Conservation (phyloP, 2,329 filamentous ascomycete species). For the Neonectria coccinea region DNA sequence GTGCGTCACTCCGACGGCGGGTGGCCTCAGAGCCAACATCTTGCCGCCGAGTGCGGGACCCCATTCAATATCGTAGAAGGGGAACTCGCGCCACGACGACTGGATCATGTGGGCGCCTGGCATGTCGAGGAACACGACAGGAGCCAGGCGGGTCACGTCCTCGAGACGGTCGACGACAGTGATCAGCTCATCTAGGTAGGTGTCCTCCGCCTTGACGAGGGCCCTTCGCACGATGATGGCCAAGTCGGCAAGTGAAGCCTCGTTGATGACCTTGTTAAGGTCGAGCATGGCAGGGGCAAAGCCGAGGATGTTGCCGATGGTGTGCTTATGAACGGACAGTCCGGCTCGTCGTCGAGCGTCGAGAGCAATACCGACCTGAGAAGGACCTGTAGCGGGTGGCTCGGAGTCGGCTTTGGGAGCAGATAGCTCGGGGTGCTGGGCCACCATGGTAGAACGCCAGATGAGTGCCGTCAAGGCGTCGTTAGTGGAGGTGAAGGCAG, state of each 20-base stretch:
- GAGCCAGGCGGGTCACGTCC: slow-evolving; percentile 22
- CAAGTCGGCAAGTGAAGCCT: slow-evolving; percentile 27
- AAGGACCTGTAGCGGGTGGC: slow-evolving; percentile 13
- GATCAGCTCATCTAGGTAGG: slow-evolving; percentile 22
- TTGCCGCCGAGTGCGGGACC: slow-evolving; percentile 22
- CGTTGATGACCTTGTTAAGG: slow-evolving; percentile 21
- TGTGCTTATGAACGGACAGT: slow-evolving; percentile 24
- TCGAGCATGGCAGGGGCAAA: slow-evolving; percentile 28
- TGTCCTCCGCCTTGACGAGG: slow-evolving; percentile 17
- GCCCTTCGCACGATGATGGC: slow-evolving; percentile 23
- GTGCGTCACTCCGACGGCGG: slow-evolving; percentile 26
- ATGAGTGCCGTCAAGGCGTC: slow-evolving; percentile 29
- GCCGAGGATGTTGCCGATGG: slow-evolving; percentile 29
- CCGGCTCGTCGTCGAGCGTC: slow-evolving; percentile 27
- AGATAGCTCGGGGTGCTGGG: slow-evolving; percentile 20
- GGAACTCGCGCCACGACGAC: slow-evolving; percentile 27
- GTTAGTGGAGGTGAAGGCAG: slow-evolving; percentile 26
- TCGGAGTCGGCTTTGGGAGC: neutral
- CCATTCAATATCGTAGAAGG: slow-evolving; percentile 29
- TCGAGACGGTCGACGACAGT: slow-evolving; percentile 22
- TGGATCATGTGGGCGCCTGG: slow-evolving; percentile 28
- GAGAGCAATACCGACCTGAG: slow-evolving; percentile 24
- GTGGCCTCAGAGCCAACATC: slow-evolving; percentile 20
- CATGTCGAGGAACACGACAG: slow-evolving; percentile 29
- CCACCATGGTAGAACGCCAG: slow-evolving; percentile 29